A percentile compares a stretch with the other conserved stretches of the same genome.
phyloP scores from a whole-genome alignment of 2,329 filamentous ascomycete species.

The Neonectria punicea region DNA sequence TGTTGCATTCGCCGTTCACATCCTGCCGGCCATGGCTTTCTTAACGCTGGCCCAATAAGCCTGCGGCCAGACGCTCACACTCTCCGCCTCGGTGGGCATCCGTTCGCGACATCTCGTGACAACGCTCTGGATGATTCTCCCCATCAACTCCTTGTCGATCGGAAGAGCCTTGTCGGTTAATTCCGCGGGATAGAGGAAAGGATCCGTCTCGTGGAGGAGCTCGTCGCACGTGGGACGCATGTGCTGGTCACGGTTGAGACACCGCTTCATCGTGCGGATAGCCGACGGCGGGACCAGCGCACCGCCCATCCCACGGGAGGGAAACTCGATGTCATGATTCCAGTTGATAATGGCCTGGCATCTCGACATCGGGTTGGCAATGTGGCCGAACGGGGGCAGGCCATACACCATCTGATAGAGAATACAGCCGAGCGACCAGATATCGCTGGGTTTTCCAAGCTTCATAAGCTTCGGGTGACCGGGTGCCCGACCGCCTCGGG shows the following conservation, averaged over 20 bases:
- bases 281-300: slow-evolving; percentile 68
- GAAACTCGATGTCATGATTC: slow-evolving; percentile 78
- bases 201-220: slow-evolving; percentile 67
- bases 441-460: slow-evolving; percentile 92
- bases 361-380: slow-evolving; percentile 84
- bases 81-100: slow-evolving; percentile 68
- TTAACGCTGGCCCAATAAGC: slow-evolving; percentile 71
- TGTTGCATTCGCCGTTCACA: slow-evolving; percentile 32
- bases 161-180: slow-evolving; percentile 65
- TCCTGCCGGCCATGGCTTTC: slow-evolving; percentile 57
- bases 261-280: slow-evolving; percentile 70
- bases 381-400: slow-evolving; percentile 93
- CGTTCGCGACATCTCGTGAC: slow-evolving; percentile 67
- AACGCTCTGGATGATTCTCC: slow-evolving; percentile 71
- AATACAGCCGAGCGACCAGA: slow-evolving; percentile 97
- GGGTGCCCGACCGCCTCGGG: slow-evolving; percentile 56
- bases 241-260: slow-evolving; percentile 70
- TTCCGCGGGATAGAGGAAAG: slow-evolving; percentile 72
- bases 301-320: slow-evolving; percentile 74
- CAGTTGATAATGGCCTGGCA: slow-evolving; percentile 89
- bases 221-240: slow-evolving; percentile 72
- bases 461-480: slow-evolving; percentile 83
- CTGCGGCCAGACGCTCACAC: slow-evolving; percentile 65
- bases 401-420: slow-evolving; percentile 98
- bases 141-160: slow-evolving; percentile 70